Base-by-base conservation (phyloP, 73 alveolate genomes). In the Stentor coeruleus region DNA sequence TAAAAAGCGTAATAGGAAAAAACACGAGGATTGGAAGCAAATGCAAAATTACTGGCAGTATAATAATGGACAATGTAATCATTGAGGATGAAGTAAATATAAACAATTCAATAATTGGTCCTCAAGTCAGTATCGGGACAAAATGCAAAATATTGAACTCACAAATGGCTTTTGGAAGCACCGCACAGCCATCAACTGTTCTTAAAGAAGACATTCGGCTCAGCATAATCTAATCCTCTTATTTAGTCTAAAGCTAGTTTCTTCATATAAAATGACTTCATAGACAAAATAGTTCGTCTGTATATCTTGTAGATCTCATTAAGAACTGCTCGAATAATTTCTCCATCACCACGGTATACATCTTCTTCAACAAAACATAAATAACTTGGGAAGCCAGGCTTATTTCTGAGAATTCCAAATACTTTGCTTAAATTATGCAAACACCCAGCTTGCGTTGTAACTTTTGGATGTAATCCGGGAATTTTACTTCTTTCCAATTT, bases 1-100 rank as follows among this genome's bases (percentile, higher is more conserved):
- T 49, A 57, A 86, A 86, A 79, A 55, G 84, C 4, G 74, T 33
- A 41, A 82, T 86, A 3, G 89, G 92, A 1, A 58, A 74, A 38
- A 82, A 81, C n/a, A 87, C 82, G n/a, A 74, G 4, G 35, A 82
- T 86, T 30, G 92, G 92, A 11, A 36, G 74, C 37, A 82, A 60
- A 39, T 33, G 82, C 60, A 86, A 86, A 59, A 86, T 86, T 15
- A 42, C 39, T 58, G 77, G 82, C 59, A 82, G 86, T 14, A 80
- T 86, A 6, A 86, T 86, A 1, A 35, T 86, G 38, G 58, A 59
- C 35, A 35, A 86, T 59, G 86, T 82, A 38, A 74, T 3, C 3
- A 82, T 86, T 3, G 92, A 87, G 40, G 74, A 82, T 38, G 89
- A 82, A 82, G 77, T 58, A 59, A 40, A 41, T 39, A 30, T 38